A percentile compares a stretch with the other conserved stretches of the same genome.
Conservation (phyloP, 345 rosid genomes). For the Jatropha curcas region DNA sequence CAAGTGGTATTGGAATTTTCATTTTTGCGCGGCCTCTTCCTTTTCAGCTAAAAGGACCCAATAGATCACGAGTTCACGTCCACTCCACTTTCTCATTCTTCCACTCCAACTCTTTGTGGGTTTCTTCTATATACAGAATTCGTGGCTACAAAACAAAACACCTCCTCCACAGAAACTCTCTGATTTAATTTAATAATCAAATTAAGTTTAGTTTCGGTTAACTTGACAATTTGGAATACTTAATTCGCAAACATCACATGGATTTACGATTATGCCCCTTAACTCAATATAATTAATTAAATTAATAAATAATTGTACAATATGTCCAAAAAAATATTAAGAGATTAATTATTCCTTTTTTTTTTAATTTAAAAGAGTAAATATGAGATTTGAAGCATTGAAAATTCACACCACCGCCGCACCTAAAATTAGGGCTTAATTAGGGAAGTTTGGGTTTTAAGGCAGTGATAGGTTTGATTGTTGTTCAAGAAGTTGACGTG, state of each 20-base stretch:
- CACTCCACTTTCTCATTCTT: neutral
- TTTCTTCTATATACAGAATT: neutral
- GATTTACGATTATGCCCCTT: constrained; percentile 10
- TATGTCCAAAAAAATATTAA: too few species aligned
- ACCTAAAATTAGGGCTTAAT: neutral
- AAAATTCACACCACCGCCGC: neutral
- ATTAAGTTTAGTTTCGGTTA: neutral
- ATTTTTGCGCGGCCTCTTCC: neutral
- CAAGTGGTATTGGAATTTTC: neutral
- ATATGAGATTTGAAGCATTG: too few species aligned
- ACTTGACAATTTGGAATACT: constrained; percentile 5
- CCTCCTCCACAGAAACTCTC: neutral
- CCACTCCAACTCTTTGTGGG: constrained; percentile 4
- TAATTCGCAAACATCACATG: neutral
- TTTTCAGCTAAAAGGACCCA: constrained; percentile 20
- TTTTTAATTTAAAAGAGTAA: too few species aligned
- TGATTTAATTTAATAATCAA: neutral
- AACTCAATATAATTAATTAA: too few species aligned
- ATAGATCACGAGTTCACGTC: neutral
- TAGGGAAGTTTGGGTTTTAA: neutral
- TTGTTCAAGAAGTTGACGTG: too few species aligned
- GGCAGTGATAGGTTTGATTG: too few species aligned
- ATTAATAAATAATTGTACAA: too few species aligned
- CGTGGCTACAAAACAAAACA: neutral
- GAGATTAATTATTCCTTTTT: too few species aligned